phyloP scores from a whole-genome alignment of 2,329 filamentous ascomycete genomes.

The Tolypocladium ovalisporum region DNA sequence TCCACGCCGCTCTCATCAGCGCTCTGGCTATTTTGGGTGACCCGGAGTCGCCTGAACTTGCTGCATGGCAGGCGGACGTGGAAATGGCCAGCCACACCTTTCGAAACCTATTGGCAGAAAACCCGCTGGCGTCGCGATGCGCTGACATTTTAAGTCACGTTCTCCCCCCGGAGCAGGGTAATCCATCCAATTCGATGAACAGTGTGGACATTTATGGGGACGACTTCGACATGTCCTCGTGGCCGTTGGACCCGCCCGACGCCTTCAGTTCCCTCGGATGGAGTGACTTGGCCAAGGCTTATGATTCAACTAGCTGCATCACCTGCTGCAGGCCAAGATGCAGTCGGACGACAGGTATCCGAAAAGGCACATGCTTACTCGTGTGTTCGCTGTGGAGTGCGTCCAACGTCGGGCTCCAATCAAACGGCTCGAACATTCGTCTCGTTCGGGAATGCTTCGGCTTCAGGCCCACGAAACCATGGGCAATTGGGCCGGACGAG shows the following conservation, averaged over 20 bases:
- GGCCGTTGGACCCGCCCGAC: constrained; percentile 8
- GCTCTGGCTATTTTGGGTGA: constrained; percentile 16
- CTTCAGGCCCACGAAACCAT: background rate
- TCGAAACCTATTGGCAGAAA: constrained; percentile 10
- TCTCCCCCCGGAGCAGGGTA: constrained; percentile 5
- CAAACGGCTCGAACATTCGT: background rate
- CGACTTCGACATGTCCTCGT: constrained; percentile 8
- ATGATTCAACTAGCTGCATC: background rate
- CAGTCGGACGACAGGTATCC: background rate
- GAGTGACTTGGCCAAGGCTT: constrained; percentile 1
- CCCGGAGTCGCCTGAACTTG: constrained; percentile 11
- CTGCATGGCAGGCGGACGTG: constrained; percentile 16
- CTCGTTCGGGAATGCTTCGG: background rate
- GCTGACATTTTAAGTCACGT: constrained; percentile 16
- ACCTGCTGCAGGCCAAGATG: background rate
- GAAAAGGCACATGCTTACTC: background rate
- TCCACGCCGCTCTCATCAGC: constrained; percentile 19
- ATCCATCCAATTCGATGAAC: background rate
- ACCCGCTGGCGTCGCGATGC: constrained; percentile 15
- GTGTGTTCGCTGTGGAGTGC: background rate
- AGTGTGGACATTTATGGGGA: background rate
- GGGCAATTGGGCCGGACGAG: background rate
- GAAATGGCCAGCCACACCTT: constrained; percentile 14
- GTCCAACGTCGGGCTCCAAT: background rate
- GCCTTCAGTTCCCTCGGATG: constrained; percentile 4